Evolutionary conservation across 2,329 filamentous ascomycete genomes (phyloP), one percentile per base, ranked within the genome.

Genomic region (Clonostachys chloroleuca): DNA sequence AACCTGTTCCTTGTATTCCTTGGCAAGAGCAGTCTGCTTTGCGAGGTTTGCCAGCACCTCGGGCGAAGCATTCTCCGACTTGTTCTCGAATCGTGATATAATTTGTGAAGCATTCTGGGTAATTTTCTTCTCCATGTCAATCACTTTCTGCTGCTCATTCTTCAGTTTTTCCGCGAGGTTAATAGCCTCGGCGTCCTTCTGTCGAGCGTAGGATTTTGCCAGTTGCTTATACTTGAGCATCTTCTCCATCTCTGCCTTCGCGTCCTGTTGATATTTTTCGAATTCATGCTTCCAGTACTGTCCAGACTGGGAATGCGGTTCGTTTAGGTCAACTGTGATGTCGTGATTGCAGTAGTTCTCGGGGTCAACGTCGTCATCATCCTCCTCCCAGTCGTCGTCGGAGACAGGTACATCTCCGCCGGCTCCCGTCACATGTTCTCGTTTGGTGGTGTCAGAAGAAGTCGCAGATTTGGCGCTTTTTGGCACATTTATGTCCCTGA

Each of bases 211-310:
- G 47, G 83, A 85, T 66, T 89, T 92, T 48, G 87, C 86, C 51
- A 89, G 73, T 59, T 88, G 81, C 70, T 91, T 89, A 72, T 91
- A 92, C 59, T 81, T 82, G 59, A 92, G 78, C 59, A 92, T 73
- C 68, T 86, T 89, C 68, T 84, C 83, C 74, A 91, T 84, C 63
- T 92, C 86, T 40, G 74, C 77, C 62, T 81, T 82, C 52, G 87
- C 87, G 52, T 87, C 85, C 41, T 81, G 74, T 43, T 88, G 83
- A 58, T 92, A 92, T 47, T 75, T 78, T 54, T 89, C 78, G 56
- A 87, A 92, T 59, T 90, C 81, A 20, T 80, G 77, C 65, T 92
- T 92, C 88, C 88, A 92, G 65, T 87, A 91, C 56, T 79, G 83
- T 7, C 87, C 87, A 5, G 87, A 90, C 49, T 86, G 79, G 3